Evolutionary conservation across 768 basidiomycete species (phyloP), one percentile per base, ranked within the genome.

Genomic region (Lactarius tabidus): DNA sequence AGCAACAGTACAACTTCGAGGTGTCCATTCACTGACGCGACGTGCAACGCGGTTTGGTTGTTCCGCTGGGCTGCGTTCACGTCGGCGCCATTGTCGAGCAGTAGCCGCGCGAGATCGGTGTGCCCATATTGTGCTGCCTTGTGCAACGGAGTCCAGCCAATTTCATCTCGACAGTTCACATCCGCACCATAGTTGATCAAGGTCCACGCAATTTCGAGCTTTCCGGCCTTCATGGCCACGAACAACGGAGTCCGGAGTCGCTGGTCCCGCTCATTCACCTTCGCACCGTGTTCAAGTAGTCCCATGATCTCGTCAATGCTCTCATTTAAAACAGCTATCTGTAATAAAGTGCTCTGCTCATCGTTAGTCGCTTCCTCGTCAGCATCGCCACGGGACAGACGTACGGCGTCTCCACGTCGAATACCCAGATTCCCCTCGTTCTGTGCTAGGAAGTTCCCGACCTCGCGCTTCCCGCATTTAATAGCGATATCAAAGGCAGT

Each of bases 371-470:
- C 17, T 5, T 31, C 20, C 3, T 9, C 45, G 2, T 5, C 5
- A 6, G 12, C 12, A n/a, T 3, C 8, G 10, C 10, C 41, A 20
- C 14, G 20, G 41, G 20, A 10, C 1, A n/a, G 1, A 1, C 6
- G 20, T 9, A n/a, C n/a, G 8, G 6, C 20, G 35, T 5, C 29
- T 14, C n/a, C 6, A 2, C 45, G n/a, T 48, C 23, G n/a, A 12
- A 23, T 23, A 14, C 5, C 0, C 14, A 6, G 0, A 23, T 23
- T 6, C 12, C 45, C 12, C 0, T 1, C n/a, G 5, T 1, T 10
- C 3, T 0, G 12, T 4, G 12, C 45, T 14, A 48, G n/a, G 45
- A 48, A 23, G 3, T 6, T 23, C n/a, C 12, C 3, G 14, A 48
- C 45, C 4, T 48, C 45, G 1, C 5, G 3, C 6, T 23, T 23